Conservation (phyloP, 345 rosid species). For the Pugionium dolabratum region DNA sequence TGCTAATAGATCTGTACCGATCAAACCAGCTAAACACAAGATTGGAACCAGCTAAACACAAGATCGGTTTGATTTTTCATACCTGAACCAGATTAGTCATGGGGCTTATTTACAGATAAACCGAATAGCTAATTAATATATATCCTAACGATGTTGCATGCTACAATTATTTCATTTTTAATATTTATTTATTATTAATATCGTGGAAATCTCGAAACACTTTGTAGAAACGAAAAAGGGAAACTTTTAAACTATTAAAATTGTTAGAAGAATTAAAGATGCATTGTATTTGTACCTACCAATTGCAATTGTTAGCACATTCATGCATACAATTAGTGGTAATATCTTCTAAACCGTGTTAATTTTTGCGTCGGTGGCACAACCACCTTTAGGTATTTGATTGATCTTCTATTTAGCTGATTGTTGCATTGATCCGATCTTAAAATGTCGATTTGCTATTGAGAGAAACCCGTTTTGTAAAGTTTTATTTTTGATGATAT, state of each 20-base stretch:
- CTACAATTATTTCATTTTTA: constrained; percentile 1
- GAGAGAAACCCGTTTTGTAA: neutral
- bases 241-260: too few relatives aligned
- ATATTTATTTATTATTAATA: too few relatives aligned
- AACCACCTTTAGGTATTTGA: constrained; percentile 4
- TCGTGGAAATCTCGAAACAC: too few relatives aligned
- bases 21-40: constrained; percentile 5
- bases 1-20: neutral
- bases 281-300: too few relatives aligned
- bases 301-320: neutral
- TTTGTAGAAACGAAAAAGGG: too few relatives aligned
- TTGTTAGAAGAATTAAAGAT: too few relatives aligned
- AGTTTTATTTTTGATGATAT: neutral
- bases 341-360: constrained; percentile 18
- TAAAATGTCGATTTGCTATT: neutral
- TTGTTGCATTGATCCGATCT: neutral
- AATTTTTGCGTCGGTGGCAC: constrained; percentile 10
- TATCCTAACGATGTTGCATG: constrained; percentile 4
- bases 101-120: constrained; percentile 1
- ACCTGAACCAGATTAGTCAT: constrained; percentile 4
- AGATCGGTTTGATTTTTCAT: neutral
- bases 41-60: too few relatives aligned
- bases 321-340: constrained; percentile 1
- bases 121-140: neutral
- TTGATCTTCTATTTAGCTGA: constrained; percentile 14